phyloP scores from a whole-genome alignment of 768 basidiomycete species.

The Mycena amicta region DNA sequence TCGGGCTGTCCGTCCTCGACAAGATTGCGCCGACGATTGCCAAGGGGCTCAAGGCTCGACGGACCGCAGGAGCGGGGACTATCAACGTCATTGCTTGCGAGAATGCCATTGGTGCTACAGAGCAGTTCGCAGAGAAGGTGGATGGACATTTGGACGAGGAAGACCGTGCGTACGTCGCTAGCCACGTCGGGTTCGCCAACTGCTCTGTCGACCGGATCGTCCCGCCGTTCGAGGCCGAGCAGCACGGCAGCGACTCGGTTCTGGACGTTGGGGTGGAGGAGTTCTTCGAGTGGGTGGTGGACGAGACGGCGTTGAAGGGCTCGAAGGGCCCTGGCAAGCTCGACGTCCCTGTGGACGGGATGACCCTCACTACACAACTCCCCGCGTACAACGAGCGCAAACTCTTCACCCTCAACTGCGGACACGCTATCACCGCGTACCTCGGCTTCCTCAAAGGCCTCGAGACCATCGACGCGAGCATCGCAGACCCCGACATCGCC shows the following conservation, averaged over 20 bases:
- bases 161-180: constrained; percentile 27
- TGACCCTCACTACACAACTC: constrained; percentile 34
- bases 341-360: constrained; percentile 27
- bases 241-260: constrained; percentile 16
- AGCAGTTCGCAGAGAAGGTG: constrained; percentile 31
- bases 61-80: constrained; percentile 19
- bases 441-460: constrained; percentile 37
- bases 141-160: constrained; percentile 27
- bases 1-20: constrained; percentile 36
- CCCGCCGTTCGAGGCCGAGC: constrained; percentile 22
- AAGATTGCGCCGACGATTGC: constrained; percentile 38
- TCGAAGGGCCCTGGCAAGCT: constrained; percentile 27
- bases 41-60: constrained; percentile 33
- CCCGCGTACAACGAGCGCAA: constrained; percentile 42
- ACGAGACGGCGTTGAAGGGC: constrained; percentile 32
- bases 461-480: constrained; percentile 33
- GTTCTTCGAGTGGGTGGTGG: constrained; percentile 44
- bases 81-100: constrained; percentile 45
- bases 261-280: constrained; percentile 44
- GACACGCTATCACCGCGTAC: constrained; percentile 41
- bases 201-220: constrained; percentile 45
- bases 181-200: constrained; percentile 42
- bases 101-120: constrained; percentile 40
- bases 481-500: constrained; percentile 32
- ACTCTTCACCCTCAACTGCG: constrained; percentile 45